phyloP scores from a whole-genome alignment of 768 basidiomycete species.

The Hypsizygus marmoreus region DNA sequence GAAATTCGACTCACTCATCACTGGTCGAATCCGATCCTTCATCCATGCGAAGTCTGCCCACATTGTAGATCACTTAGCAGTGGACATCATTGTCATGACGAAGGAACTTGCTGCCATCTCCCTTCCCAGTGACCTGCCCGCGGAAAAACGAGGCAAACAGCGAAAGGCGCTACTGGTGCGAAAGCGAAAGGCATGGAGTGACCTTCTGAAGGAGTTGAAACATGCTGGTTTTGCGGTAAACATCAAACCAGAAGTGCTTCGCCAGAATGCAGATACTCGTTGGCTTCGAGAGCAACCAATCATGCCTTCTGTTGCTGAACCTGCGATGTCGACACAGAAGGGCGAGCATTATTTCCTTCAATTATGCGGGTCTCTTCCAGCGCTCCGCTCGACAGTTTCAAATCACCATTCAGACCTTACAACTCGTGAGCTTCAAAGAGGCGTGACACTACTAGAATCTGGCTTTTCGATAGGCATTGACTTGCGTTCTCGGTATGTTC shows the following conservation, averaged over 20 bases:
- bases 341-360: constrained; percentile 67
- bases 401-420: constrained; percentile 80
- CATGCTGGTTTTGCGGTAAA: constrained; percentile 72
- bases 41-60: constrained; percentile 41
- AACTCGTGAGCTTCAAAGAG: constrained; percentile 86
- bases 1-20: constrained; percentile 50
- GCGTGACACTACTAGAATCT: constrained; percentile 77
- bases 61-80: constrained; percentile 55
- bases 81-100: constrained; percentile 63
- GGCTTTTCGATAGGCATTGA: constrained; percentile 68
- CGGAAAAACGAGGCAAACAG: constrained; percentile 59
- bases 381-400: constrained; percentile 59
- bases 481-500: constrained; percentile 62
- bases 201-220: constrained; percentile 88
- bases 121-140: constrained; percentile 41
- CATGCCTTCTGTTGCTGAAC: constrained; percentile 24
- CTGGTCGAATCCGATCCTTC: constrained; percentile 41
- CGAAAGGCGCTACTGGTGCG: constrained; percentile 74
- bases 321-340: constrained; percentile 34
- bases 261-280: constrained; percentile 49
- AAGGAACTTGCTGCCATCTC: constrained; percentile 53
- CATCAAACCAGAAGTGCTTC: constrained; percentile 69
- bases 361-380: constrained; percentile 64
- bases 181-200: constrained; percentile 90
- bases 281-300: constrained; percentile 71